Conservation (phyloP, 2,329 filamentous ascomycete species). For the Hymenoscyphus infarciens region DNA sequence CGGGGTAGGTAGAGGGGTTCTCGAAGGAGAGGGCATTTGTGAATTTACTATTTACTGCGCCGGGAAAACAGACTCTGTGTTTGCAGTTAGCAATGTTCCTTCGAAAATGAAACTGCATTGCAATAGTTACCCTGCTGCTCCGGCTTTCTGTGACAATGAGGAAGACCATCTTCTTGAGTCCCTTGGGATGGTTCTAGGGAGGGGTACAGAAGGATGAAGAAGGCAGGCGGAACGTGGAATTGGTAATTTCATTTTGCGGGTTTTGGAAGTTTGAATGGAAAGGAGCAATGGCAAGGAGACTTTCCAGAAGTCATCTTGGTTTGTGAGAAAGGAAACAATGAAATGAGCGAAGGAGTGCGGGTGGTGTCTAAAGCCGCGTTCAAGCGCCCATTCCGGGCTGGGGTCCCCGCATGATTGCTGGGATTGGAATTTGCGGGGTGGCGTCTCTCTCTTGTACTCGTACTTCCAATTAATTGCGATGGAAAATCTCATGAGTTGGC, state of each 20-base stretch:
- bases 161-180: slow-evolving; percentile 26
- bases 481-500: too few species aligned
- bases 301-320: not conserved
- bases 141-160: slow-evolving; percentile 30
- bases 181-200: not conserved
- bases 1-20: slow-evolving; percentile 64
- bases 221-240: not conserved
- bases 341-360: not conserved
- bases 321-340: not conserved
- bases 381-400: not conserved
- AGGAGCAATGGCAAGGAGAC: not conserved
- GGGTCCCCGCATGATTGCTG: not conserved
- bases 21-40: slow-evolving; percentile 76
- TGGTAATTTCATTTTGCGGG: slow-evolving; percentile 7
- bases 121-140: slow-evolving; percentile 27
- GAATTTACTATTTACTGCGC: slow-evolving; percentile 93
- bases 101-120: not conserved
- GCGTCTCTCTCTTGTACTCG: too few species aligned
- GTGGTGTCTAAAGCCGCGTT: not conserved
- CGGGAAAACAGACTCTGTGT: slow-evolving; percentile 66
- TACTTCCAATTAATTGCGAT: too few species aligned
- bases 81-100: slow-evolving; percentile 27
- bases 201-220: not conserved
- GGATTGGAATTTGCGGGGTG: not conserved
- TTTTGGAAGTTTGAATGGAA: not conserved